Evolutionary conservation across 768 basidiomycete species (phyloP).

Genomic region (Boletus tylopilopsis): DNA sequence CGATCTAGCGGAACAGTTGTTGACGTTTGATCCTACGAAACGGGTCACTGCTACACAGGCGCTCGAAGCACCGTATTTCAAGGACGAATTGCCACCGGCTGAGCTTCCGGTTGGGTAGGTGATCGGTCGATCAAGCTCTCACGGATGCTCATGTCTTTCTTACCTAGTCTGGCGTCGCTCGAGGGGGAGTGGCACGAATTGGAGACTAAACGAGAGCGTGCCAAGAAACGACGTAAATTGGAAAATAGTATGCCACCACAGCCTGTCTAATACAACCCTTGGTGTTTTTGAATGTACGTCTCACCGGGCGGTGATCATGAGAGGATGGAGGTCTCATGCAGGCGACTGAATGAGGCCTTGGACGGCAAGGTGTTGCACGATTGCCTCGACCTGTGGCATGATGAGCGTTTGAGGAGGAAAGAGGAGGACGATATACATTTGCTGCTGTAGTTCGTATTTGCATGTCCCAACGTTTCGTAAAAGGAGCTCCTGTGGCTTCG

Average conservation of each 20-base stretch:
- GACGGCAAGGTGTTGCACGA: conserved; percentile 77
- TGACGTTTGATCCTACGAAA: conserved; percentile 75
- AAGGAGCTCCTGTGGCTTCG: conserved; percentile 84
- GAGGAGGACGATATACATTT: conserved; percentile 46
- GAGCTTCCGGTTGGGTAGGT: conserved; percentile 77
- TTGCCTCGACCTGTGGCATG: conserved; percentile 65
- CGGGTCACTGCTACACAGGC: conserved; percentile 80
- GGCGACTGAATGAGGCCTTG: conserved; percentile 55
- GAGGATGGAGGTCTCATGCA: conserved; percentile 15
- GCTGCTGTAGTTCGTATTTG: conserved; percentile 87
- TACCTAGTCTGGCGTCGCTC: conserved; percentile 62
- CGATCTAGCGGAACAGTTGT: conserved; percentile 79
- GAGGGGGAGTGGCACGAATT: conserved; percentile 99
- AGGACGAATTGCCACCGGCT: conserved; percentile 68
- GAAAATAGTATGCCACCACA: conserved; percentile 44
- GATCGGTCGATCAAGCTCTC: not conserved
- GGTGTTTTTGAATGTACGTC: conserved; percentile 17
- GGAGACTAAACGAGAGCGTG: conserved; percentile 89
- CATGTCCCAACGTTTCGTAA: conserved; percentile 95
- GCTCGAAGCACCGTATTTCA: conserved; percentile 81
- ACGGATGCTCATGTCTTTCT: conserved; percentile 1
- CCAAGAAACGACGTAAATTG: conserved; percentile 70
- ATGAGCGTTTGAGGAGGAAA: conserved; percentile 1
- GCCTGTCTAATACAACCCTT: conserved; percentile 28
- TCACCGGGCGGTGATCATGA: conserved; percentile 8